Conservation (phyloP, 1,139 yeast genomes). For the Debaryomyces sp. region DNA sequence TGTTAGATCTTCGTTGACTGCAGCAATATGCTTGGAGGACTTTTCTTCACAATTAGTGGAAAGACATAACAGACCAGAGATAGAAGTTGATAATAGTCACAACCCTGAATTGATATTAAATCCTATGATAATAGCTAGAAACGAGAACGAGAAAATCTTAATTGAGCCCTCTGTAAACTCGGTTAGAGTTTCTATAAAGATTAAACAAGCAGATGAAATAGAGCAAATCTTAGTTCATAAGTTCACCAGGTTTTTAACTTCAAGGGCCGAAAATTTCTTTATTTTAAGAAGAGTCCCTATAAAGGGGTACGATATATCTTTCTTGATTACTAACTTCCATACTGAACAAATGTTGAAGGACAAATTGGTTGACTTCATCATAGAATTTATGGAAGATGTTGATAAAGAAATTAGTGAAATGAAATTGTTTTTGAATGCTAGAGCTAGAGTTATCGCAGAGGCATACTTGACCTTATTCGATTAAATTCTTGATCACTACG, state of each 20-base stretch:
- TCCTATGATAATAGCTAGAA: slow-evolving; percentile 89
- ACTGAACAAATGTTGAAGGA: slow-evolving; percentile 96
- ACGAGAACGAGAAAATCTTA: slow-evolving; percentile 88
- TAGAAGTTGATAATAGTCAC: slow-evolving; percentile 68
- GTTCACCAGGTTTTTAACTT: slow-evolving; percentile 89
- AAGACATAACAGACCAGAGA: slow-evolving; percentile 96
- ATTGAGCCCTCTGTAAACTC: slow-evolving; percentile 95
- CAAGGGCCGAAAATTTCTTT: slow-evolving; percentile 92
- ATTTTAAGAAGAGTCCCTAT: slow-evolving; percentile 91
- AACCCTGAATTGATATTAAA: slow-evolving; percentile 84
- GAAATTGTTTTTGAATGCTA: slow-evolving; percentile 94
- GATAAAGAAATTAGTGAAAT: slow-evolving; percentile 98
- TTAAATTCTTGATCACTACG: slow-evolving; percentile 21
- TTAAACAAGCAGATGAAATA: slow-evolving; percentile 97
- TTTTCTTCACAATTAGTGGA: slow-evolving; percentile 95
- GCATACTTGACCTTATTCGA: slow-evolving; percentile 82
- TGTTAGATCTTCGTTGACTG: slow-evolving; percentile 90
- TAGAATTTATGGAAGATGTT: slow-evolving; percentile 98
- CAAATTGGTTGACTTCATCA: slow-evolving; percentile 92
- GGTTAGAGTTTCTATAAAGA: slow-evolving; percentile 83
- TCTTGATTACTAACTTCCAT: slow-evolving; percentile 89
- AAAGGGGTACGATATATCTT: slow-evolving; percentile 89
- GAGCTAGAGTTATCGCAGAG: slow-evolving; percentile 98
- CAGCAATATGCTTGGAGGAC: slow-evolving; percentile 92
- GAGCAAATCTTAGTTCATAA: slow-evolving; percentile 93